Base-by-base conservation (phyloP, 345 rosid genomes). In the Linum usitatissimum region DNA sequence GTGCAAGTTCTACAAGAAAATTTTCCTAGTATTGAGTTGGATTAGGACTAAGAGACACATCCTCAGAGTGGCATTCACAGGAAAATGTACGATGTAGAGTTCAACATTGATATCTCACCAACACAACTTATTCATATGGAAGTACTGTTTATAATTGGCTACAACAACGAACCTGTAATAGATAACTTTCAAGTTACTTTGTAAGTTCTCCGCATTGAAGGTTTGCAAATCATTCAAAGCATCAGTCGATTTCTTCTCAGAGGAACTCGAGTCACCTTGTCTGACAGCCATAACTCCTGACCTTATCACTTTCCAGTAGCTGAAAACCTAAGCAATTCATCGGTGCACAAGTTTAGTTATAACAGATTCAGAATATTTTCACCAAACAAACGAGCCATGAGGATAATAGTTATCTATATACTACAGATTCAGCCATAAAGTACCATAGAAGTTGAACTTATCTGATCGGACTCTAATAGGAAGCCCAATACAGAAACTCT, bases 121-220 rank as follows among this genome's bases (percentile, higher is more conserved):
- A 3, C 17, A 18, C 20, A 39, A 12, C 4, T 15, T 15, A 53
- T 38, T 8, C 18, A 18, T 34, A n/a, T 23, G 23, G 36, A 42
- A 12, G 12, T 12, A 30, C 20, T 9, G 48, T 18, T 3, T 10
- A 6, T 58, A 13, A 17, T 34, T 21, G 31, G 19, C 13, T 6
- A 23, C 19, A 31, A 54, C 73, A 80, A 71, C 73, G 55, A 59
- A 90, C 97, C 99, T 86, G 92, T 90, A 90, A 63, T 87, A 92
- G 53, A 90, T 77, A 28, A 87, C 76, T 85, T 90, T 93, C 92
- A 84, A 78, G 81, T 93, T 93, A 74, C 78, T 90, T 70, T 86
- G 99, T 68, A 90, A 57, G 80, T 93, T 84, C 81, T 93, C 99
- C 2, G 75, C 83, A 49, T 70, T 87, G 66, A 82, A 84, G 56